These are phyloP conservation scores for Stemphylium beticola DNA, from an alignment of 2,329 filamentous ascomycete genomes.

Conservation along the genomic window DNA sequence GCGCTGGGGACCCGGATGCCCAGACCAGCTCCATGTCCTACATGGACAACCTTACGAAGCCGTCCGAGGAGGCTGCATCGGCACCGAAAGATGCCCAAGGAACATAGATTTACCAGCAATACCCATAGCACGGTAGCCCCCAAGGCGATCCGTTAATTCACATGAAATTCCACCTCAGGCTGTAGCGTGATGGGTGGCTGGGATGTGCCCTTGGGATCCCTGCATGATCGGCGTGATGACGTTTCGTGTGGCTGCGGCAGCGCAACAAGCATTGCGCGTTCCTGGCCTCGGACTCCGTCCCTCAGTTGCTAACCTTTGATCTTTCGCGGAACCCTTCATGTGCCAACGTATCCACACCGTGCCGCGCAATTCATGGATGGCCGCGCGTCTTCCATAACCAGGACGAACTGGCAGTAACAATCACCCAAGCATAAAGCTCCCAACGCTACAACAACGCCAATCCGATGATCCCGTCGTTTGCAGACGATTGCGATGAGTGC, in stretches of 20 bases:
- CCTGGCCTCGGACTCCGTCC: constrained; percentile 18
- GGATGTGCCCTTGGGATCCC: constrained; percentile 6
- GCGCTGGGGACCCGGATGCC: background rate
- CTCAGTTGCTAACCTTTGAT: constrained; percentile 9
- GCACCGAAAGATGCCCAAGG: constrained; percentile 1
- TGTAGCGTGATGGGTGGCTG: background rate
- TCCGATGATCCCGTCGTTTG: constrained; percentile 45
- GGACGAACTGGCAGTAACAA: constrained; percentile 28
- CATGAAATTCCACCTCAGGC: background rate
- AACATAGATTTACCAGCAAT: constrained; percentile 11
- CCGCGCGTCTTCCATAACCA: constrained; percentile 19
- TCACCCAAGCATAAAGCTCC: constrained; percentile 12
- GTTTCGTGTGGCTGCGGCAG: constrained; percentile 24
- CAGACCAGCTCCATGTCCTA: constrained; percentile 11
- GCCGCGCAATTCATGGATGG: constrained; percentile 34
- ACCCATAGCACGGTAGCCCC: background rate
- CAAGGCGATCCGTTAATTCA: background rate
- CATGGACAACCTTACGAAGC: constrained; percentile 9
- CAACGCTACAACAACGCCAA: constrained; percentile 8
- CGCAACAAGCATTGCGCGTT: constrained; percentile 24
- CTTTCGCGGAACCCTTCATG: constrained; percentile 5
- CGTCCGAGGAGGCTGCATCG: background rate
- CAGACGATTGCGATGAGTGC: constrained; percentile 64
- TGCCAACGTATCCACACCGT: constrained; percentile 16
- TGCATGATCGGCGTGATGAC: constrained; percentile 30